phyloP scores from a whole-genome alignment of 2,329 filamentous ascomycete genomes.

The Zasmidium cellare region DNA sequence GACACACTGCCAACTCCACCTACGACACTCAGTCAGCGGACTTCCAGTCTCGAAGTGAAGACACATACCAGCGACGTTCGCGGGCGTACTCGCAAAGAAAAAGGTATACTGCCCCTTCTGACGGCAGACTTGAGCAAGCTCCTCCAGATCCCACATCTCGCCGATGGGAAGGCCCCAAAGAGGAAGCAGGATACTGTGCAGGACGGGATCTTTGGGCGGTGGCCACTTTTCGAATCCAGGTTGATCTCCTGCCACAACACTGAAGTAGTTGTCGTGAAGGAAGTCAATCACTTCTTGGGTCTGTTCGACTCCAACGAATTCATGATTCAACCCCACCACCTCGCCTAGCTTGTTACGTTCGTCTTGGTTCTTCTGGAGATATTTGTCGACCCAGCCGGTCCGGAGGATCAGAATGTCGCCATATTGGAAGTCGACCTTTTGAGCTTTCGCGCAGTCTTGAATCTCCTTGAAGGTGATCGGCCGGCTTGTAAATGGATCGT shows the following conservation, averaged over 20 bases:
- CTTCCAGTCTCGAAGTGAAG: too few species aligned
- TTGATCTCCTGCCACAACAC: conserved; percentile 61
- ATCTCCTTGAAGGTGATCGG: conserved; percentile 51
- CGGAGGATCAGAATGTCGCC: conserved; percentile 12
- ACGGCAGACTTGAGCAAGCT: not conserved
- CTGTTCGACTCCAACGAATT: conserved; percentile 6
- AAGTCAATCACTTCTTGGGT: conserved; percentile 7
- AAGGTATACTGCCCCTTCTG: too few species aligned
- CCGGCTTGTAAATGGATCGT: conserved; percentile 7
- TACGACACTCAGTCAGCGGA: too few species aligned
- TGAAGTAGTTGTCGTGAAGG: conserved; percentile 9
- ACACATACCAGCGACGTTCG: too few species aligned
- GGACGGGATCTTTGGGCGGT: not conserved
- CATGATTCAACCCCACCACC: not conserved
- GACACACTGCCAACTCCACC: too few species aligned
- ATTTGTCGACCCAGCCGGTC: conserved; percentile 1
- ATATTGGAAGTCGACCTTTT: conserved; percentile 21
- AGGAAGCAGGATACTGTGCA: not conserved
- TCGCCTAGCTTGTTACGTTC: not conserved
- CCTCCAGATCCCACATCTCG: not conserved
- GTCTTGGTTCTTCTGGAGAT: not conserved
- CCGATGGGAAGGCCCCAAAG: not conserved
- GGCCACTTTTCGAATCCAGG: conserved; percentile 65
- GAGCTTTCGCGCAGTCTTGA: conserved; percentile 18
- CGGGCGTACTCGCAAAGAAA: too few species aligned